Percentiles rank a stretch among this genome's conserved stretches.
phyloP scores from a whole-genome alignment of 2,329 filamentous ascomycete species.

The Neonectria faginata region DNA sequence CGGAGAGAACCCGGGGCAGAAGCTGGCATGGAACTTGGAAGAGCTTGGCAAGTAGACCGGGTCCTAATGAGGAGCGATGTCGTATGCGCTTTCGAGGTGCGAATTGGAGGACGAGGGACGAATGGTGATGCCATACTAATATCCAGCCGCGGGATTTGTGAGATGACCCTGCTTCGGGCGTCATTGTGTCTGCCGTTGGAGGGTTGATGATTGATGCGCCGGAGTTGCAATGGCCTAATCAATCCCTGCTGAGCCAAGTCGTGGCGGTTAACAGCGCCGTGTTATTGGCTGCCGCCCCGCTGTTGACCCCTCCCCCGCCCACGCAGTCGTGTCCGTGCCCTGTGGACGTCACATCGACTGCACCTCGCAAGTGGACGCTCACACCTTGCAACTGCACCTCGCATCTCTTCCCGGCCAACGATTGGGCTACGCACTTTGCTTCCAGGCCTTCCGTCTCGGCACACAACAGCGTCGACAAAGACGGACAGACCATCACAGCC shows the following conservation, averaged over 20 bases:
- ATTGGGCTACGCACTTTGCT: slow-evolving; percentile 8
- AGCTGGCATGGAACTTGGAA: neutral
- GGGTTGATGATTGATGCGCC: neutral
- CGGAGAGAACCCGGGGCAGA: neutral
- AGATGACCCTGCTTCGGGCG: neutral
- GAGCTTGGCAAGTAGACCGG: neutral
- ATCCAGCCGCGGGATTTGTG: neutral
- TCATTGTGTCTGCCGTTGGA: neutral
- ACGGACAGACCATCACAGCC: neutral
- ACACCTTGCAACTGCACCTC: neutral
- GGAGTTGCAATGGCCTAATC: neutral
- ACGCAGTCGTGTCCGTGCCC: slow-evolving; percentile 11
- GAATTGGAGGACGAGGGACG: too few species aligned
- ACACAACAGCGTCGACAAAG: neutral
- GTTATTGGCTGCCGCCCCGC: neutral
- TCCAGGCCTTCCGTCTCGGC: neutral
- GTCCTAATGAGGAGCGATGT: neutral
- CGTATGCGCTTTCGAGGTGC: neutral
- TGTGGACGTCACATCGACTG: slow-evolving; percentile 17
- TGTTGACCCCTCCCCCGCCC: neutral
- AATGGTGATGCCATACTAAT: neutral
- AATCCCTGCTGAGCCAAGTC: slow-evolving; percentile 5
- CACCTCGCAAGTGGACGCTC: neutral
- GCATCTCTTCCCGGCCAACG: neutral
- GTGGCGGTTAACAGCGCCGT: slow-evolving; percentile 16